Base-by-base conservation (phyloP, 768 basidiomycete genomes). In the Mycena galopus region DNA sequence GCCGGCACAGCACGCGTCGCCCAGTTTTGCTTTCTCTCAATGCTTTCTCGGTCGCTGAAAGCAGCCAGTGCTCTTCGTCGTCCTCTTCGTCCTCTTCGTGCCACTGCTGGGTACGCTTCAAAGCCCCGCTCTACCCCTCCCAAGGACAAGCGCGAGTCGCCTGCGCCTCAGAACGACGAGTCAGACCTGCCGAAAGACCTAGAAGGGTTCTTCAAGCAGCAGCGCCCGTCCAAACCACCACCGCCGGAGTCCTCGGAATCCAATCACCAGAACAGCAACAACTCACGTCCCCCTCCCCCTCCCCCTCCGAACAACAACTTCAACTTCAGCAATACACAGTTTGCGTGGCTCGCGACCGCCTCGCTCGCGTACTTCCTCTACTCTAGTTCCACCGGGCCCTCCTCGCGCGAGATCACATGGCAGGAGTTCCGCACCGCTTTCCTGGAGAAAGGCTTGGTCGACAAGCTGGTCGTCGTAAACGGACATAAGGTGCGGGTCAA, bases 381-480 rank as follows among this genome's bases (percentile, higher is more conserved):
- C 76, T 88, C 89, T 17, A 85, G 89, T 68, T 88, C 91, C 16
- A 85, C 84, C 44, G 81, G 85, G 0, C 84, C 88, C 5, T 82
- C 84, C 29, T 90, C 93, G 1, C 90, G 94, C 70, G 98, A 99
- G 84, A 99, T 99, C 76, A 99, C 98, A 74, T 99, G 98, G 97
- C 97, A 98, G 83, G 98, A 99, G 83, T 99, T 99, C 86, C 92
- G 96, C 63, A 97, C 95, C 55, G 96, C 96, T 12, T 96, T 99
- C 86, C 92, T 99, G 56, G 94, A 97, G 83, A 96, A 97, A 80
- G 97, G 96, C 51, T 89, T 98, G 64, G 97, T 99, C 42, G 96
- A 98, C 76, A 96, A 92, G 78, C 91, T 99, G 68, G 89, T 91
- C 64, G 97, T 99, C 70, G 89, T 98, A 79, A 99, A 98, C 81